These are phyloP conservation scores for Geotrichum carabidarum DNA, from an alignment of 1,139 yeast species.

Conservation along the genomic window DNA sequence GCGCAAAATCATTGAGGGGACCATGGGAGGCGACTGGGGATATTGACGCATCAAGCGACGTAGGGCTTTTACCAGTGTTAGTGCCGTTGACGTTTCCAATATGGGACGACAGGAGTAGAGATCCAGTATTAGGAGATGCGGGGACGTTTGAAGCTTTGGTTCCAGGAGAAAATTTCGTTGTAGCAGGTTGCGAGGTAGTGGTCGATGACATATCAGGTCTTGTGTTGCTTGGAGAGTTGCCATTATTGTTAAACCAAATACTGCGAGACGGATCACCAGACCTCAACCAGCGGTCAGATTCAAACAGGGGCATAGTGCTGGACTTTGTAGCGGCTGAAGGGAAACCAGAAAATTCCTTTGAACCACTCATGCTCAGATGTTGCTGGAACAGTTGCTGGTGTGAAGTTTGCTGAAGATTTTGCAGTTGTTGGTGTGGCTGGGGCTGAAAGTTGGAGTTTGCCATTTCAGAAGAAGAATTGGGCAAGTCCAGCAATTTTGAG, in stretches of 20 bases:
- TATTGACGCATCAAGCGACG: not conserved
- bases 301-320: slow-evolving; percentile 4
- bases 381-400: slow-evolving; percentile 4
- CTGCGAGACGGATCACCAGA: slow-evolving; percentile 9
- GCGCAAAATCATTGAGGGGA: slow-evolving; percentile 1
- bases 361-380: not conserved
- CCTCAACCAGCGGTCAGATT: slow-evolving; percentile 12
- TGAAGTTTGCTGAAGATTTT: not conserved
- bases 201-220: not conserved
- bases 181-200: not conserved
- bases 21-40: not conserved
- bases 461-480: slow-evolving; percentile 10
- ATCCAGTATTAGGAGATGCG: slow-evolving; percentile 6
- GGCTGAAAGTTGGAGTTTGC: slow-evolving; percentile 5
- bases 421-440: not conserved
- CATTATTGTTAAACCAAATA: slow-evolving; percentile 11
- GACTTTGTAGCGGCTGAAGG: not conserved
- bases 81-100: not conserved
- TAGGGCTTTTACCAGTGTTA: not conserved
- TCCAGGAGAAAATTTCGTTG: slow-evolving; percentile 4
- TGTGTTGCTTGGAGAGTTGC: not conserved
- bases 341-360: not conserved
- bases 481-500: slow-evolving; percentile 23
- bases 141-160: slow-evolving; percentile 1
- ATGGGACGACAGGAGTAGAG: not conserved